Evolutionary conservation across 441 rosid genomes (phyloP), one percentile per base, ranked within the genome.

Genomic region (Erodium texanum): DNA sequence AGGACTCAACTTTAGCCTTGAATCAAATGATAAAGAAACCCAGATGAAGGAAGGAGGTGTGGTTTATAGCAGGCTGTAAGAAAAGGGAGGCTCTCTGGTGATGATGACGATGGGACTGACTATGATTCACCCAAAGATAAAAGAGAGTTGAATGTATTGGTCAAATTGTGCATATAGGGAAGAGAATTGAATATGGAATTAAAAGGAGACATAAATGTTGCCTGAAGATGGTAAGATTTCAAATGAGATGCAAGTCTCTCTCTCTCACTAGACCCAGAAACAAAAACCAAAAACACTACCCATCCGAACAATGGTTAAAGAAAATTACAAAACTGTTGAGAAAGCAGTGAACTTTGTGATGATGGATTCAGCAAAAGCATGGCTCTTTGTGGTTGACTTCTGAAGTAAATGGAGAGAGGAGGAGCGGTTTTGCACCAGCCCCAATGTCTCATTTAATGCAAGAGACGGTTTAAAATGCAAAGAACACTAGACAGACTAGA

Each of bases 1-100:
- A 81, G 82, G 38, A 73, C 66, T 73, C 10, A 69, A 69, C 79
- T 81, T 78, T 71, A 64, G 16, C 65, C 23, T 58, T 62, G 68
- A 72, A 74, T 68, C 74, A 59, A 65, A 61, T 24, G 74, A 18
- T 27, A 15, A 12, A 71, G 62, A 68, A 71, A 45, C 78, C 70
- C 77, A 77, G 29, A 27, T 27, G 2, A 27, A 27, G 29, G 29
- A 1, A 27, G 29, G 29, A 27, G 29, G 4, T 27, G n/a, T n/a
- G n/a, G n/a, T n/a, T n/a, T n/a, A n/a, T n/a, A n/a, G n/a, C n/a
- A n/a, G n/a, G n/a, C n/a, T n/a, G n/a, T n/a, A n/a, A n/a, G n/a
- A n/a, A n/a, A n/a, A n/a, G 29, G 29, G 29, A 27, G 29, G 29
- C 29, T 27, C 29, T 27, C 29, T 27, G 29, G 29, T 27, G 2